A percentile compares a stretch with the other conserved stretches of the same genome.
Conservation (phyloP, 176 grass and related monocot genomes). For the Saccharum spontaneum region DNA sequence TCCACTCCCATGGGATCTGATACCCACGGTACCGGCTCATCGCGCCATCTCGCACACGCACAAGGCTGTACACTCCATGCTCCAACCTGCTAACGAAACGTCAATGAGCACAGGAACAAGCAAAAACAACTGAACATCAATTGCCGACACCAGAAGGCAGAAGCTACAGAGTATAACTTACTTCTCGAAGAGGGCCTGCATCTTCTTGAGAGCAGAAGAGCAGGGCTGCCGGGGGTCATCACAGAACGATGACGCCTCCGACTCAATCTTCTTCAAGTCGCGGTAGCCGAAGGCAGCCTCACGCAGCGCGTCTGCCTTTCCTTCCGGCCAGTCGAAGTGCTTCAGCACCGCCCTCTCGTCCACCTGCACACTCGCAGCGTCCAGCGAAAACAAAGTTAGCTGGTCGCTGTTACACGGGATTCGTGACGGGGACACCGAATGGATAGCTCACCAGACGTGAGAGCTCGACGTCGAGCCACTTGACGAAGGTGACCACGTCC, state of each 20-base stretch:
- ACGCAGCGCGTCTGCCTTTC: conserved; percentile 84
- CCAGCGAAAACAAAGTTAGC: neutral
- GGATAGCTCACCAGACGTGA: conserved; percentile 59
- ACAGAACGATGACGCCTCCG: conserved; percentile 55
- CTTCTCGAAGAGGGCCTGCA: conserved; percentile 91
- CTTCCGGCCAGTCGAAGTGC: conserved; percentile 97
- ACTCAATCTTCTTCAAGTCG: conserved; percentile 82
- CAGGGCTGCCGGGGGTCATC: conserved; percentile 62
- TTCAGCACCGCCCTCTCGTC: conserved; percentile 93
- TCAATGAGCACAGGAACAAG: conserved; percentile 9
- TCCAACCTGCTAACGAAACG: conserved; percentile 55
- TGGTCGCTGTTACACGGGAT: neutral
- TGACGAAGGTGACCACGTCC: conserved; percentile 92
- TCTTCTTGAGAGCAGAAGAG: conserved; percentile 82
- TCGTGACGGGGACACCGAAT: neutral
- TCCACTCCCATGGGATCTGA: conserved; percentile 94
- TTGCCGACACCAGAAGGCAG: neutral
- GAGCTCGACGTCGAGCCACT: conserved; percentile 99
- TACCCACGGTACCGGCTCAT: conserved; percentile 68
- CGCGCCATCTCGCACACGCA: conserved; percentile 66
- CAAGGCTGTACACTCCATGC: conserved; percentile 76
- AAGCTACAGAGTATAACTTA: conserved; percentile 22
- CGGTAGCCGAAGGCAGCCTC: conserved; percentile 89
- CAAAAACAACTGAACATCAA: neutral
- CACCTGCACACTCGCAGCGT: conserved; percentile 35